Evolutionary conservation across 768 basidiomycete species (phyloP), one percentile per base, ranked within the genome.

Genomic region (Leccinellum rugosiceps): DNA sequence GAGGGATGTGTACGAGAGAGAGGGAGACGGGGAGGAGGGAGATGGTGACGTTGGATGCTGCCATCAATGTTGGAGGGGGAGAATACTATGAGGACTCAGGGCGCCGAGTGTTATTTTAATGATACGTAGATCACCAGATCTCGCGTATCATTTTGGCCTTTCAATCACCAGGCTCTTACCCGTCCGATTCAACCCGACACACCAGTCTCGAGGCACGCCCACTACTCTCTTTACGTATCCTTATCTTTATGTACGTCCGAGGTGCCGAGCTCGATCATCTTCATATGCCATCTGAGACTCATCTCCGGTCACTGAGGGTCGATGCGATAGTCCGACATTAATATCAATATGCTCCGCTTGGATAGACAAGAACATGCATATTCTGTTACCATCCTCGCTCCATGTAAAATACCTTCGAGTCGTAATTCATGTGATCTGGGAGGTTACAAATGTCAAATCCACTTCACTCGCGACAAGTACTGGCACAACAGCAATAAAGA

Each of bases 1-100:
- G 85, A 48, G 89, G 89, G 57, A 91, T 81, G 67, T 86, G 87
- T 50, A 89, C 83, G 67, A 91, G 84, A 52, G 84, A 83, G 52
- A 92, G 83, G 30, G 84, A 79, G 50, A 85, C 80, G 26, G 87
- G 86, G 64, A 90, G 86, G 56, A 89, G 79, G 31, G 87, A 77
- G 59, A 92, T 84, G 53, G 89, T 90, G 63, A 76, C 74, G 57
- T 74, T 72, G 65, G 66, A 70, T 38, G 63, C 59, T 35, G 64
- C 59, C 68, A 73, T 72, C 63, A 63, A 65, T 59, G 13, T 48
- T 31, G 52, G 52, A 45, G 43, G 54, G 51, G 46, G 56, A 38
- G 52, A 55, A 56, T 45, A 35, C 45, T 53, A 58, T 46, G 63
- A 56, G 4, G 59, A 43, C 19, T 56, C 19, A 53, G 25, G 56